Conservation (phyloP, 306 rosid species). For the Vachellia pachyceras region DNA sequence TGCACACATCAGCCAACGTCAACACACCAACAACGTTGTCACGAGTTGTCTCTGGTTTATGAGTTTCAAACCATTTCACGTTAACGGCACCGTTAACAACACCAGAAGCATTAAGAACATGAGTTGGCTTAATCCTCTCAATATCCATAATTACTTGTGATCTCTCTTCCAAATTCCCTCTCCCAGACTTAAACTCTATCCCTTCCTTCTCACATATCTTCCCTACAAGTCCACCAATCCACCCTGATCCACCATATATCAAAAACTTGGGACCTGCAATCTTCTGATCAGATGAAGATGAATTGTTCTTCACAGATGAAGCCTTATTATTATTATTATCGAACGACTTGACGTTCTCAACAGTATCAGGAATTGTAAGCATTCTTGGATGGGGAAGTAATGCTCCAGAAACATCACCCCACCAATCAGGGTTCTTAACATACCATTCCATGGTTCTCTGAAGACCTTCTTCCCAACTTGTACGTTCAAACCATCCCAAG, state of each 20-base stretch:
- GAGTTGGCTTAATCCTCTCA: conserved; percentile 52
- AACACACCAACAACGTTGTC: conserved; percentile 51
- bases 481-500: conserved; percentile 61
- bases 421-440: conserved; percentile 59
- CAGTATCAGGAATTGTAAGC: conserved; percentile 57
- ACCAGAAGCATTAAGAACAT: conserved; percentile 63
- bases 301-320: background rate
- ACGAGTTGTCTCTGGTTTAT: conserved; percentile 52
- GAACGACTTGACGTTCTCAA: conserved; percentile 33
- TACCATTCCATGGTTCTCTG: conserved; percentile 65
- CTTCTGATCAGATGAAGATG: background rate
- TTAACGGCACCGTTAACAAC: conserved; percentile 52
- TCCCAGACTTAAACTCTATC: conserved; percentile 53
- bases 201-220: conserved; percentile 56
- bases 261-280: conserved; percentile 49
- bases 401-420: conserved; percentile 75
- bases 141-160: conserved; percentile 56
- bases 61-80: conserved; percentile 60
- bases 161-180: conserved; percentile 52
- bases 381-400: conserved; percentile 68
- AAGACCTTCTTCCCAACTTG: conserved; percentile 64
- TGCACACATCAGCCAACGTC: conserved; percentile 57
- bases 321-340: background rate
- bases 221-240: conserved; percentile 64
- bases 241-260: conserved; percentile 61